These are phyloP conservation scores for Teratosphaeria zuluensis DNA, from an alignment of 2,329 filamentous ascomycete species.

Conservation along the genomic window DNA sequence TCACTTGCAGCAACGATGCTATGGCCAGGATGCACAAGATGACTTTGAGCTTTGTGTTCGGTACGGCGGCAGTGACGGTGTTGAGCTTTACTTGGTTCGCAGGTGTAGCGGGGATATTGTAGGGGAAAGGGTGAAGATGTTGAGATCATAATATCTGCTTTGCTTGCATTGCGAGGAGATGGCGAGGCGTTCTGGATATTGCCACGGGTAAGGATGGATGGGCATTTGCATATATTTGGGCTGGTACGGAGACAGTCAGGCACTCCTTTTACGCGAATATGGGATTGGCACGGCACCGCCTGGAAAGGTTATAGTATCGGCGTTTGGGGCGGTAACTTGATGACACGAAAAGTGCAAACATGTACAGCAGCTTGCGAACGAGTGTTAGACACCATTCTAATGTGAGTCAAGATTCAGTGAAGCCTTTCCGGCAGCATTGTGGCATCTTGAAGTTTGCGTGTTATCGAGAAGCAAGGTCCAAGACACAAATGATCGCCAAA, in stretches of 20 bases:
- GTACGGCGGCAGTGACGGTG: conserved; percentile 47
- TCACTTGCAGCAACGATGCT: conserved; percentile 45
- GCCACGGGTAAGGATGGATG: background rate
- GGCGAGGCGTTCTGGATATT: background rate
- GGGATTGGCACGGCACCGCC: background rate
- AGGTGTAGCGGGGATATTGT: conserved; percentile 33
- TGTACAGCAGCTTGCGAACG: background rate
- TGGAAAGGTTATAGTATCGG: background rate
- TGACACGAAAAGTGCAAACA: background rate
- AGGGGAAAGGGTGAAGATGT: background rate
- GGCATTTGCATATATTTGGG: background rate
- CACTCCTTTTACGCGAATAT: background rate
- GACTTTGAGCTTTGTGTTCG: conserved; percentile 46
- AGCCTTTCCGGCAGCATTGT: background rate
- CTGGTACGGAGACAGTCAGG: background rate
- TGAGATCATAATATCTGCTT: background rate
- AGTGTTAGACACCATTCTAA: background rate
- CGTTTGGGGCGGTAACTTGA: background rate
- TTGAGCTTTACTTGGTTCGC: conserved; percentile 48
- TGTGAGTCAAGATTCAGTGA: background rate
- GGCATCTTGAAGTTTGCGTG: no score
- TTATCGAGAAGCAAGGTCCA: no score
- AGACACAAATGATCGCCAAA: no score
- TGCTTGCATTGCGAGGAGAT: background rate
- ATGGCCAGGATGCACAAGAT: conserved; percentile 44